Base-by-base conservation (phyloP, 1,284 basidiomycete genomes). In the Meripilus lineatus region DNA sequence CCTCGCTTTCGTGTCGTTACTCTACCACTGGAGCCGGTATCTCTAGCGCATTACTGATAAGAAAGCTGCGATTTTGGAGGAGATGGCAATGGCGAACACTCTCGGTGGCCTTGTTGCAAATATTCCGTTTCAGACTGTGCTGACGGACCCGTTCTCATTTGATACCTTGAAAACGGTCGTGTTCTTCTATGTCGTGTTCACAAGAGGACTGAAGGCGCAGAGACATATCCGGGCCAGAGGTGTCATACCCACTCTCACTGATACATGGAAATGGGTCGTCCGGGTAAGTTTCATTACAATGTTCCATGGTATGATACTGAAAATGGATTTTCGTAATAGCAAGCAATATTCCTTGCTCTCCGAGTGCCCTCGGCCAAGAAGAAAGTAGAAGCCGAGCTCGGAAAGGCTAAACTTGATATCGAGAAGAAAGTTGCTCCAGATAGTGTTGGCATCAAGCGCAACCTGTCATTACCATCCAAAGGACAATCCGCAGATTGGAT, bases 401-500 rank as follows among this genome's bases (percentile, higher is more conserved):
- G 68, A 44, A 74, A 82, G 56, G 81, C 83, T 1, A 77, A 74
- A 44, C 58, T 71, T 3, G 76, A 84, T 23, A 78, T 94, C 18
- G 77, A 86, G 51, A 68, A 69, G 45, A 81, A 82, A 58, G 72
- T 97, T 32, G 72, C 84, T 21, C 84, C 76, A 1, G 75, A 74
- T 55, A 84, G 72, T 11, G 71, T 71, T 8, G 68, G 70, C 20
- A 75, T 89, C 5, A 70, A 75, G 4, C 74, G 83, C 5, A 76
- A 88, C 57, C 69, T 86, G 1, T 56, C 76, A 1, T 65, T 96
- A 1, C 91, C 93, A 0, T 63, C 68, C 0, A 60, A 80, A 24
- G 90, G 93, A 2, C 74, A 81, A 50, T 69, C 79, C 1, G 52
- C 75, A n/a, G 83, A 87, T 47, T 90, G 89, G 86, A 84, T 95